phyloP scores from a whole-genome alignment of 306 rosid genomes.

The Quercus gilva region DNA sequence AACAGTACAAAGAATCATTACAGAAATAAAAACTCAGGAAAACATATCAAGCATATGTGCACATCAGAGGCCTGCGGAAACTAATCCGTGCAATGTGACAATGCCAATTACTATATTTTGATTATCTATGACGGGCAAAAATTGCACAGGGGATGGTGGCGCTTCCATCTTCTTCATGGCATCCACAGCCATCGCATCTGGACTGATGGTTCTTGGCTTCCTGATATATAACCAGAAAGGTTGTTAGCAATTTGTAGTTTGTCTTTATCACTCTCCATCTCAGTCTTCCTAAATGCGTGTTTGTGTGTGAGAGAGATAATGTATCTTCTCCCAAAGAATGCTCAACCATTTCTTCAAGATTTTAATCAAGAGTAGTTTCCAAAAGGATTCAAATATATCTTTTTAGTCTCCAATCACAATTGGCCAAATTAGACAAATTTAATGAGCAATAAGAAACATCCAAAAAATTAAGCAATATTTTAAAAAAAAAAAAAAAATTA shows the following conservation, averaged over 20 bases:
- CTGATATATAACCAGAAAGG: constrained; percentile 29
- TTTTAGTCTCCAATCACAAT: not conserved
- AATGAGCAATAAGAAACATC: not conserved
- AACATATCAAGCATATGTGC: not conserved
- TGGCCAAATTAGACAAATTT: not conserved
- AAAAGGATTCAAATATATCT: not conserved
- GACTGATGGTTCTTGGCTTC: constrained; percentile 72
- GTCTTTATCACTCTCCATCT: not conserved
- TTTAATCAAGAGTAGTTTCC: not conserved
- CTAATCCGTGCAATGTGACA: constrained; percentile 94
- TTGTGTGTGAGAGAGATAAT: no score
- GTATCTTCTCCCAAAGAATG: not conserved
- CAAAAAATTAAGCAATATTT: not conserved
- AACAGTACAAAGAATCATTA: not conserved
- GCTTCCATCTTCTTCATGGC: constrained; percentile 99
- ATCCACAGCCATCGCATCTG: constrained; percentile 87
- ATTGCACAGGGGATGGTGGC: constrained; percentile 93
- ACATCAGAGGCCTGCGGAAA: constrained; percentile 84
- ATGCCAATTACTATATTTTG: constrained; percentile 72
- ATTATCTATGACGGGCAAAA: constrained; percentile 78
- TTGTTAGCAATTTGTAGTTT: not conserved
- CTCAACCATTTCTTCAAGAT: not conserved
- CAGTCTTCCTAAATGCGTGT: no score
- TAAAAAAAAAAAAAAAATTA: no score
- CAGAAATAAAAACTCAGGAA: not conserved